These are phyloP conservation scores for Tephrocybe rancida DNA, from an alignment of 768 basidiomycete genomes.

Conservation along the genomic window DNA sequence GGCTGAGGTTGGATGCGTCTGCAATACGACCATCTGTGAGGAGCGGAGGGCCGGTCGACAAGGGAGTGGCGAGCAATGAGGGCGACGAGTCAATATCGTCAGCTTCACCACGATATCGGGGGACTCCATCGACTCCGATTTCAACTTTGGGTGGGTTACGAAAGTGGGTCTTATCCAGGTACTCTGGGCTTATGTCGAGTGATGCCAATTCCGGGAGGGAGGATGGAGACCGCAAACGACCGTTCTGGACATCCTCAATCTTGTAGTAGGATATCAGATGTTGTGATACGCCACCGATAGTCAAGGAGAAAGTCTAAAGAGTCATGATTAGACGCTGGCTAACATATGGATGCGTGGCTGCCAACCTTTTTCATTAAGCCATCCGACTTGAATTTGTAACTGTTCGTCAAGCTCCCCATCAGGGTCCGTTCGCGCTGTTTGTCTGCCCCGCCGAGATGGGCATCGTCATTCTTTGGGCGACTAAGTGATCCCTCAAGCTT, in stretches of 20 bases:
- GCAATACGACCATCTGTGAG: constrained; percentile 47
- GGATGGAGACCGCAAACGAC: constrained; percentile 86
- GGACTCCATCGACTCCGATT: constrained; percentile 78
- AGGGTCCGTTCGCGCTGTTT: constrained; percentile 79
- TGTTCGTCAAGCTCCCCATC: constrained; percentile 90
- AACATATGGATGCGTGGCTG: constrained; percentile 4
- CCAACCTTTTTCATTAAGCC: constrained; percentile 97
- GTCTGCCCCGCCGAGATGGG: constrained; percentile 54
- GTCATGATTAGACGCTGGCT: constrained; percentile 6
- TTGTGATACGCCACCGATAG: constrained; percentile 82
- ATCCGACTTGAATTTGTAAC: constrained; percentile 89
- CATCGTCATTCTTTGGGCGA: constrained; percentile 56
- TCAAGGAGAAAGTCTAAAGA: constrained; percentile 85
- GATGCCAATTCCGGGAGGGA: constrained; percentile 85
- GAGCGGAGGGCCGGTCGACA: constrained; percentile 50
- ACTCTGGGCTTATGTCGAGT: constrained; percentile 84
- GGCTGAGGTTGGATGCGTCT: constrained; percentile 24
- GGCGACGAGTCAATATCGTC: constrained; percentile 64
- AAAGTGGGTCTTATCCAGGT: constrained; percentile 90
- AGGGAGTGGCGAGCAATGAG: constrained; percentile 38
- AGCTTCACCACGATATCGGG: constrained; percentile 82
- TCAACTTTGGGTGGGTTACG: constrained; percentile 90
- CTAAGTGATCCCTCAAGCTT: constrained; percentile 52
- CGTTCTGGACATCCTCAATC: constrained; percentile 87
- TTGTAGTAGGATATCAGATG: constrained; percentile 96